Conservation (phyloP, 108 stramenopile species). For the Stephanodiscus triporus region DNA sequence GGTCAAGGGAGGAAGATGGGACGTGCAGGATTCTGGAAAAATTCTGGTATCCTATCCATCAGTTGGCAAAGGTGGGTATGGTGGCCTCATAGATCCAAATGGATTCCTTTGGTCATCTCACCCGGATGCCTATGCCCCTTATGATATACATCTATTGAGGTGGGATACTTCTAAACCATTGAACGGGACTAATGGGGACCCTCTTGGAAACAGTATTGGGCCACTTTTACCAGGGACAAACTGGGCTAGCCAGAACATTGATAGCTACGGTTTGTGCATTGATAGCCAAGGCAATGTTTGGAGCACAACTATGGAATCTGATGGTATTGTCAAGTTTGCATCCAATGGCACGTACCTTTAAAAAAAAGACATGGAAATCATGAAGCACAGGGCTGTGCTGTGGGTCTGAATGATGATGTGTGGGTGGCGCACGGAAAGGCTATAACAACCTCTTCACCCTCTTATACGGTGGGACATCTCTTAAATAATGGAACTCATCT, state of each 20-base stretch:
- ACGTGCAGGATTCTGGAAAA: not conserved
- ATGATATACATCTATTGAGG: slow-evolving; percentile 1
- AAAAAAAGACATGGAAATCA: not conserved
- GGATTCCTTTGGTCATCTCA: not conserved
- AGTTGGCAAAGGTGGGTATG: not conserved
- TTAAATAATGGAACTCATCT: not conserved
- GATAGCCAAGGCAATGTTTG: slow-evolving; percentile 9
- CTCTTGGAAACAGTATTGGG: not conserved
- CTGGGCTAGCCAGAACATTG: not conserved
- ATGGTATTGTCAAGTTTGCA: not conserved
- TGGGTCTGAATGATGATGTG: not conserved
- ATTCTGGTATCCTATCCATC: not conserved
- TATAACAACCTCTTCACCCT: too few species aligned
- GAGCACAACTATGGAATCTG: not conserved
- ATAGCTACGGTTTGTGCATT: slow-evolving; percentile 1
- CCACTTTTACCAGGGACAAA: not conserved
- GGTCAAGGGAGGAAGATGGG: not conserved
- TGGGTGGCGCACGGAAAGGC: not conserved
- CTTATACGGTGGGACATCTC: not conserved
- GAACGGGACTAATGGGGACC: not conserved
- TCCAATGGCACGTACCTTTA: not conserved
- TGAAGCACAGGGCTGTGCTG: not conserved
- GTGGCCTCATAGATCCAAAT: not conserved
- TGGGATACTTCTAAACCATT: slow-evolving; percentile 6
- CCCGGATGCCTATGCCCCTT: too few species aligned